phyloP scores from a whole-genome alignment of 1,284 basidiomycete species.

The Cerrena zonata region DNA sequence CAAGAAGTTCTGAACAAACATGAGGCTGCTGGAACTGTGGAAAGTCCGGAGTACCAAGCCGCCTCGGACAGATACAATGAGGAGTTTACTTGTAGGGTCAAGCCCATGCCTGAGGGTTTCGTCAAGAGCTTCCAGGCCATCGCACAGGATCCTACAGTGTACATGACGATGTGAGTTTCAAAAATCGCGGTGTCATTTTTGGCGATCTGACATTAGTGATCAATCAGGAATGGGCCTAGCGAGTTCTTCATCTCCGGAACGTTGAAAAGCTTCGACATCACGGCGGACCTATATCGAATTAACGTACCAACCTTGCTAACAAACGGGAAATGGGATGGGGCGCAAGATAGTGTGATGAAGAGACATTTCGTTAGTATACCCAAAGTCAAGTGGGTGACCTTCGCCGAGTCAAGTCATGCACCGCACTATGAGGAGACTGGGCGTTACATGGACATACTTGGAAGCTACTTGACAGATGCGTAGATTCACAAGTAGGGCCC shows the following conservation, averaged over 20 bases:
- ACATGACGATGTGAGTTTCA: slow-evolving; percentile 37
- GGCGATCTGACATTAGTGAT: neutral
- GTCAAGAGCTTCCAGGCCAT: slow-evolving; percentile 20
- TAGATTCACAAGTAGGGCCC: neutral
- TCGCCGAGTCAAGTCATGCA: slow-evolving; percentile 25
- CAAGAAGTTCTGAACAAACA: slow-evolving; percentile 41
- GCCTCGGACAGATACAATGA: slow-evolving; percentile 28
- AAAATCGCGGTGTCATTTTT: neutral
- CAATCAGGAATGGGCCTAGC: slow-evolving; percentile 44
- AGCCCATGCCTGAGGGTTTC: slow-evolving; percentile 32
- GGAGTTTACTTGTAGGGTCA: slow-evolving; percentile 38
- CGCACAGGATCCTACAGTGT: slow-evolving; percentile 44
- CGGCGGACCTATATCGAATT: slow-evolving; percentile 40
- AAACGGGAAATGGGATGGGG: slow-evolving; percentile 48
- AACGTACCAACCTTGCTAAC: slow-evolving; percentile 42
- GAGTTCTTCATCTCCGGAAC: slow-evolving; percentile 45
- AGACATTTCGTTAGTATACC: slow-evolving; percentile 42
- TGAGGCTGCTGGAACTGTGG: slow-evolving; percentile 42
- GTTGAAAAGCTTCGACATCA: slow-evolving; percentile 40
- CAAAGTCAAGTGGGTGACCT: slow-evolving; percentile 28
- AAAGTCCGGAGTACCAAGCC: slow-evolving; percentile 39
- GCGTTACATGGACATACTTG: slow-evolving; percentile 20
- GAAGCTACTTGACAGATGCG: slow-evolving; percentile 11
- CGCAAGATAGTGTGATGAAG: slow-evolving; percentile 38
- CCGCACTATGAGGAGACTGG: slow-evolving; percentile 27